phyloP scores from a whole-genome alignment of 1,139 yeast species.

The Komagataea norvegica region DNA sequence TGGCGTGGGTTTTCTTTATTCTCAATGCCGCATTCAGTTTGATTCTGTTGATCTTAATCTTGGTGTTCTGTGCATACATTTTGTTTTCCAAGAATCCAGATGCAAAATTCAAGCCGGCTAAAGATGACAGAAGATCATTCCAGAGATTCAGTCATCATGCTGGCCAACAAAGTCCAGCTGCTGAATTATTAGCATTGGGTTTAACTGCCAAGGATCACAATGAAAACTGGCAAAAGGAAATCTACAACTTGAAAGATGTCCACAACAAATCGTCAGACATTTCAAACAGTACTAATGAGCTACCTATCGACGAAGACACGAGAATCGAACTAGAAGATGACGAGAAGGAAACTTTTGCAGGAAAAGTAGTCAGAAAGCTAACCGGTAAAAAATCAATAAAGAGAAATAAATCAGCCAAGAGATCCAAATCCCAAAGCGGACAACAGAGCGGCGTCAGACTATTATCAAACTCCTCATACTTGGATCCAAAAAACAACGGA shows the following conservation, averaged over 20 bases:
- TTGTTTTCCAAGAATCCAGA: conserved; percentile 73
- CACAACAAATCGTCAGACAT: conserved; percentile 14
- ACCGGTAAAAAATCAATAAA: conserved; percentile 23
- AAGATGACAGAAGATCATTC: conserved; percentile 80
- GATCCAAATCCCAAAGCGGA: conserved; percentile 2
- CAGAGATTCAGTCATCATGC: conserved; percentile 42
- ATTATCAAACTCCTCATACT: conserved; percentile 13
- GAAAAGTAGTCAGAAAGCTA: conserved; percentile 31
- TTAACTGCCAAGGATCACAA: conserved; percentile 69
- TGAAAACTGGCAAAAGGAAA: conserved; percentile 64
- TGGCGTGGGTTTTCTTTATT: conserved; percentile 79
- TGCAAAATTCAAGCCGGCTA: conserved; percentile 77
- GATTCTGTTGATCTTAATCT: conserved; percentile 54
- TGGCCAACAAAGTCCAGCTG: conserved; percentile 35
- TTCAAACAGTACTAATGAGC: conserved; percentile 12
- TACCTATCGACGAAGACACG: conserved; percentile 19
- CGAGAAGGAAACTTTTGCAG: conserved; percentile 31
- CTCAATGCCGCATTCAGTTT: conserved; percentile 74
- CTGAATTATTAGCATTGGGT: conserved; percentile 64
- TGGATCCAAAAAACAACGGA: conserved; percentile 1
- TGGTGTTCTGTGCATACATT: conserved; percentile 52
- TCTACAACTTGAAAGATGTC: conserved; percentile 45
- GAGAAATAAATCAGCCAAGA: conserved; percentile 15
- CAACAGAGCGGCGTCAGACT: conserved; percentile 17
- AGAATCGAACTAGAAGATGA: conserved; percentile 15